Evolutionary conservation across 306 rosid genomes (phyloP).

Genomic region (Betula pendula): DNA sequence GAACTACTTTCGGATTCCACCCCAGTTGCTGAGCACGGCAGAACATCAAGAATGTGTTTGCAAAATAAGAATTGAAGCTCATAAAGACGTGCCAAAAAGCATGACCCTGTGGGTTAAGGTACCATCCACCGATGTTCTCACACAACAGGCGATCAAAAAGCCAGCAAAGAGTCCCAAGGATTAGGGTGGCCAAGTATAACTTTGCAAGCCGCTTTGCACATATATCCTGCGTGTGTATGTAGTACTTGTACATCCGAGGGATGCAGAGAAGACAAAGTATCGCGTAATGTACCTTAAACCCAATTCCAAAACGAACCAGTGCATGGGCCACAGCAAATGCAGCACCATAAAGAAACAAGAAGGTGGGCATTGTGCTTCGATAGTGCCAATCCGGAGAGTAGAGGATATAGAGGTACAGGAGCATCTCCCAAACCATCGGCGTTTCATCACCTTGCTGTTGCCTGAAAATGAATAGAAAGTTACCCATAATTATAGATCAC

Average conservation of each 20-base stretch:
- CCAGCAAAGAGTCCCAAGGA: constrained; percentile 71
- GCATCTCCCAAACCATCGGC: constrained; percentile 94
- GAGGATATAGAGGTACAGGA: constrained; percentile 76
- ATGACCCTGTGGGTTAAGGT: constrained; percentile 75
- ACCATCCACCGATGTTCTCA: constrained; percentile 57
- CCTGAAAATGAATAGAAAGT: constrained; percentile 45
- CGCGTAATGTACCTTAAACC: constrained; percentile 70
- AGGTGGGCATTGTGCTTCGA: constrained; percentile 77
- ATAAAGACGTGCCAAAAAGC: constrained; percentile 82
- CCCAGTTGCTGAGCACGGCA: constrained; percentile 84
- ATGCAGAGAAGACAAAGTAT: constrained; percentile 72
- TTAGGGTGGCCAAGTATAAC: constrained; percentile 53
- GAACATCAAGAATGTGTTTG: constrained; percentile 86
- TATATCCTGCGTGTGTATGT: constrained; percentile 54
- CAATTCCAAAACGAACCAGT: constrained; percentile 51
- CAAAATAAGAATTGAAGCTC: constrained; percentile 71
- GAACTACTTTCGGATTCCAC: constrained; percentile 62
- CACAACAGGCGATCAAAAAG: constrained; percentile 58
- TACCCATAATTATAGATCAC: background rate
- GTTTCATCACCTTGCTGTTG: constrained; percentile 88
- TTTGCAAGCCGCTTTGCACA: constrained; percentile 61
- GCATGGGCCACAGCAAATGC: constrained; percentile 60
- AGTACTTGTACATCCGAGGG: constrained; percentile 92
- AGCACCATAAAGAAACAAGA: constrained; percentile 74
- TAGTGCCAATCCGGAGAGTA: constrained; percentile 93